Evolutionary conservation across 208 protist genomes (phyloP).

Genomic region (Acanthamoeba quina): DNA sequence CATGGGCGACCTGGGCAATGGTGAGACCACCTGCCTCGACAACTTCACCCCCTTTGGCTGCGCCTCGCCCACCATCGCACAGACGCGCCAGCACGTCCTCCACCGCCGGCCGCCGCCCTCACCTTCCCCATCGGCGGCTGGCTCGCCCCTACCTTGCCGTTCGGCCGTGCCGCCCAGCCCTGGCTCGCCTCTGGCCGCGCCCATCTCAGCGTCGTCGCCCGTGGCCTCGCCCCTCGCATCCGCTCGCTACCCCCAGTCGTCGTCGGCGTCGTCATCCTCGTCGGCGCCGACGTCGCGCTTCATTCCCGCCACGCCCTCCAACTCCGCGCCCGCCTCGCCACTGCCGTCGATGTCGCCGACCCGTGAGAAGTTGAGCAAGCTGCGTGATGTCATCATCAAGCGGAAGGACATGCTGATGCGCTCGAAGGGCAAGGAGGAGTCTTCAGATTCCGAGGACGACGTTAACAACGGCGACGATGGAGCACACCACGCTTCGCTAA

Average conservation of each 20-base stretch:
- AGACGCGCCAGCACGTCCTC: background rate
- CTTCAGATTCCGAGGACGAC: background rate
- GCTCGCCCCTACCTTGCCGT: background rate
- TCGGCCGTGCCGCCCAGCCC: background rate
- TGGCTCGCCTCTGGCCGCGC: background rate
- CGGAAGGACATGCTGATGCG: slow-evolving; percentile 2
- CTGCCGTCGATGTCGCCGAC: background rate
- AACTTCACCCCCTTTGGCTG: slow-evolving; percentile 7
- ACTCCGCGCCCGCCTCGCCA: background rate
- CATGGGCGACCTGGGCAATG: slow-evolving; percentile 8
- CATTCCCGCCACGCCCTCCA: background rate
- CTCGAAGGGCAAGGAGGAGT: background rate
- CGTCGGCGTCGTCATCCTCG: background rate
- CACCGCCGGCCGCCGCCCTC: background rate
- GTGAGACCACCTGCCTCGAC: slow-evolving; percentile 3
- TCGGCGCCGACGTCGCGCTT: background rate
- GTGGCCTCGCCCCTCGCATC: background rate
- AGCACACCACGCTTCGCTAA: background rate
- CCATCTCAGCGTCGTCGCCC: background rate
- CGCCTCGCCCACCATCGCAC: background rate
- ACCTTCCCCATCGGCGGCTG: background rate
- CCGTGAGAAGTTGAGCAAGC: background rate
- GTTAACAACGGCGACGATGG: background rate
- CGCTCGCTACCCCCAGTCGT: background rate
- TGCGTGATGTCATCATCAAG: slow-evolving; percentile 29